A percentile compares a stretch with the other conserved stretches of the same genome.
Evolutionary conservation across 441 rosid genomes (phyloP).

Genomic region (Gossypium armourianum): DNA sequence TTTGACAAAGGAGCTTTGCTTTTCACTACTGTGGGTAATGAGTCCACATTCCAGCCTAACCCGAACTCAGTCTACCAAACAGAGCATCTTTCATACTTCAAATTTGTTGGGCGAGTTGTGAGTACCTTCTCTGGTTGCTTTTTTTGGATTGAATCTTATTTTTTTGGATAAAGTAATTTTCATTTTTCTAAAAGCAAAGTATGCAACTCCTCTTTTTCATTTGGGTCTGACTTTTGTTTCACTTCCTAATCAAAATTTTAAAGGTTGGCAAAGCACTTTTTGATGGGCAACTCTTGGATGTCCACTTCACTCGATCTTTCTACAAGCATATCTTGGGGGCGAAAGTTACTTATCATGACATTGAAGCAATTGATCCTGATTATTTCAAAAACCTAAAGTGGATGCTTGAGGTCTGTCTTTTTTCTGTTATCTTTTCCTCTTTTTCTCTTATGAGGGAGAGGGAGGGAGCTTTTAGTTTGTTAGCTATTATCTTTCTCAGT

Average conservation of each 20-base stretch:
- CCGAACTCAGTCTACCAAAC: slow-evolving; percentile 92
- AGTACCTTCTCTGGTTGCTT: slow-evolving; percentile 28
- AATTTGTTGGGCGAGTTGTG: slow-evolving; percentile 90
- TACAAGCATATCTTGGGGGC: slow-evolving; percentile 87
- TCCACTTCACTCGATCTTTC: slow-evolving; percentile 89
- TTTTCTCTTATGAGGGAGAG: neutral
- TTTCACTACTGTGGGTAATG: slow-evolving; percentile 93
- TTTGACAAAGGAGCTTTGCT: slow-evolving; percentile 92
- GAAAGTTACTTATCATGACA: slow-evolving; percentile 84
- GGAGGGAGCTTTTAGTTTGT: neutral
- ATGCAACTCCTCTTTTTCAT: too few relatives aligned
- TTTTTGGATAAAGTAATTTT: neutral
- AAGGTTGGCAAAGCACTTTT: slow-evolving; percentile 93
- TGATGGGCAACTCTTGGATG: slow-evolving; percentile 88
- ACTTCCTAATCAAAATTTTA: slow-evolving; percentile 11
- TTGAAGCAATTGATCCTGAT: slow-evolving; percentile 92
- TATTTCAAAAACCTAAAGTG: slow-evolving; percentile 77
- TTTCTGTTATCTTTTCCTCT: neutral
- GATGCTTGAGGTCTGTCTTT: slow-evolving; percentile 75
- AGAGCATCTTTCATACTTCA: slow-evolving; percentile 92
- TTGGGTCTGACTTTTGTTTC: slow-evolving; percentile 7
- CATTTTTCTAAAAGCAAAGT: neutral
- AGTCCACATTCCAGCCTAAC: slow-evolving; percentile 90
- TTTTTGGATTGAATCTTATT: slow-evolving; percentile 1
- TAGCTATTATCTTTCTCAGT: neutral